Conservation (phyloP, 2,329 filamentous ascomycete genomes). For the Trichoderma sp. region DNA sequence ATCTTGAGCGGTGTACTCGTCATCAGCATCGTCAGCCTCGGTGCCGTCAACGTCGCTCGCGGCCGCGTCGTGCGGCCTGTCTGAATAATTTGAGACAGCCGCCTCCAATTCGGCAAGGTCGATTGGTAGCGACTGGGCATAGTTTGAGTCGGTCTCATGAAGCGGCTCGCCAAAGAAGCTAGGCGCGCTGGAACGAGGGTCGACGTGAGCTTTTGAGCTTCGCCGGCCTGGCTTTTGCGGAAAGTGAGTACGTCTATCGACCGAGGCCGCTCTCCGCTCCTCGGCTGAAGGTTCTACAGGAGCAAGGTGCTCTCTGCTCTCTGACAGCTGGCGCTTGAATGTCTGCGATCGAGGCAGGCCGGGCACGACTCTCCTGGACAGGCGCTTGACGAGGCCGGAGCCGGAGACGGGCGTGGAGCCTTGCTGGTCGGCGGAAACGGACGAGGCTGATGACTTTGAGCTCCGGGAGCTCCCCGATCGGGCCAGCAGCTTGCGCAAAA, state of each 20-base stretch:
- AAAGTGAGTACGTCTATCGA: slow-evolving; percentile 52
- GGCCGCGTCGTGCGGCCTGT: background rate
- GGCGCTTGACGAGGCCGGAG: slow-evolving; percentile 42
- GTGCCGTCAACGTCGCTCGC: background rate
- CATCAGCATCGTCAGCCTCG: slow-evolving; percentile 2
- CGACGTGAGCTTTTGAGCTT: slow-evolving; percentile 27
- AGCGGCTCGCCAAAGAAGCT: slow-evolving; percentile 40
- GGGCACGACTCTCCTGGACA: slow-evolving; percentile 67
- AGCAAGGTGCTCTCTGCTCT: slow-evolving; percentile 71
- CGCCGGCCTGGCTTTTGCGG: slow-evolving; percentile 32
- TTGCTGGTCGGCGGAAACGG: slow-evolving; percentile 1
- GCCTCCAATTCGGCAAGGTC: slow-evolving; percentile 23
- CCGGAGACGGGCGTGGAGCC: background rate
- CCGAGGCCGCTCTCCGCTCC: slow-evolving; percentile 72
- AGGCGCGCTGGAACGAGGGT: slow-evolving; percentile 52
- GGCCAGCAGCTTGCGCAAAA: slow-evolving; percentile 35
- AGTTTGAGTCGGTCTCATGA: slow-evolving; percentile 25
- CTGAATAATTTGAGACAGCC: background rate
- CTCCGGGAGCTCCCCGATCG: slow-evolving; percentile 20
- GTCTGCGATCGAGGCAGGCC: slow-evolving; percentile 75
- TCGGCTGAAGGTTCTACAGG: slow-evolving; percentile 63
- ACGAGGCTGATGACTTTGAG: slow-evolving; percentile 9
- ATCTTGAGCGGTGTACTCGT: slow-evolving; percentile 29
- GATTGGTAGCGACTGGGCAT: slow-evolving; percentile 26
- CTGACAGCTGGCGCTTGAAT: slow-evolving; percentile 80